Evolutionary conservation across 2,329 filamentous ascomycete species (phyloP).

Genomic region (Zasmidium citrigriseum): DNA sequence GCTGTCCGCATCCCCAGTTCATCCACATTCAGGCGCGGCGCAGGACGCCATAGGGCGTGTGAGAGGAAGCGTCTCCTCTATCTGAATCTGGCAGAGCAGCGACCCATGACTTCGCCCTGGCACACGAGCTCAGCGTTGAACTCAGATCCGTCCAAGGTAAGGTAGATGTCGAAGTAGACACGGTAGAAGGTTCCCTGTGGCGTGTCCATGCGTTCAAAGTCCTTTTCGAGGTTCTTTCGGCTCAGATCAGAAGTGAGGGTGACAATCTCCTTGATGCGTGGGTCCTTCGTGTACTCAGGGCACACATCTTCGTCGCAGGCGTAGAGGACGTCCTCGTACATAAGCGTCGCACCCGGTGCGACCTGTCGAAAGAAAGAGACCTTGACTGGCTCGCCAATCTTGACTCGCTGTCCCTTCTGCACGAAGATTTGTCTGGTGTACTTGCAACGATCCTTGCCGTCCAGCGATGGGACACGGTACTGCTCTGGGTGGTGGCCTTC

Average conservation of each 20-base stretch:
- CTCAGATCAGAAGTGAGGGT: constrained; percentile 96
- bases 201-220: constrained; percentile 99
- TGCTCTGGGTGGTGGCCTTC: constrained; percentile 98
- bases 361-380: constrained; percentile 98
- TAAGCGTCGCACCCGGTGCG: constrained; percentile 91
- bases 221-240: constrained; percentile 97
- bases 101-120: constrained; percentile 98
- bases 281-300: constrained; percentile 98
- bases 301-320: constrained; percentile 98
- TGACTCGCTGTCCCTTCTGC: constrained; percentile 96
- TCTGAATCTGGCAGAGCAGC: constrained; percentile 87
- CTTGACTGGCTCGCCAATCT: constrained; percentile 98
- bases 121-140: constrained; percentile 99
- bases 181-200: constrained; percentile 95
- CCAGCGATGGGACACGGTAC: constrained; percentile 92
- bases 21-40: not conserved
- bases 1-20: not conserved
- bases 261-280: constrained; percentile 98
- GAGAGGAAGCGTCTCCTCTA: constrained; percentile 32
- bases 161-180: constrained; percentile 69
- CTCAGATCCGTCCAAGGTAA: constrained; percentile 94
- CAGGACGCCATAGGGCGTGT: not conserved
- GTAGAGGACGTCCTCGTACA: constrained; percentile 99
- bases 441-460: constrained; percentile 97
- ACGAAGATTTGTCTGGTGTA: constrained; percentile 98